Evolutionary conservation across 176 grass and related monocot genomes (phyloP), one percentile per base, ranked within the genome.

Genomic region (Triticum timopheevii): DNA sequence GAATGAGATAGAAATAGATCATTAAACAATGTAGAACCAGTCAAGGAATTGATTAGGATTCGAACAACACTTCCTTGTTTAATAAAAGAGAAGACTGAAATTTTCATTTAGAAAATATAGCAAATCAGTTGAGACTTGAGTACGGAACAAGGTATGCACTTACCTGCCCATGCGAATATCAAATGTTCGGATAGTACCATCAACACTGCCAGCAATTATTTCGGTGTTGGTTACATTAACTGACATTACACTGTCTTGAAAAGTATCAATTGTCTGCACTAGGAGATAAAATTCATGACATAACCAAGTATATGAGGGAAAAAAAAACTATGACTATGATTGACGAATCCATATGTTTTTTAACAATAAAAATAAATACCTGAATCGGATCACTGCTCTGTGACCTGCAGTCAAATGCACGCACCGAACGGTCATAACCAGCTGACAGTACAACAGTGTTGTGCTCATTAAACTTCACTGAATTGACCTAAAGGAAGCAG

Each of bases 211-310:
- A 79, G 96, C 96, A 73, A 98, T 96, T 82, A 98, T 98, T 90
- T 98, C 93, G 36, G 93, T 94, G 79, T 91, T 91, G 62, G 93
- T 98, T 65, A 98, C 33, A 84, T 80, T 82, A 69, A 96, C 90
- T 83, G 96, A 96, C 96, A 96, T 98, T 54, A 98, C 92, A 52
- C 96, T 98, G 65, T 98, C 96, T 93, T 98, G 93, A 86, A 98
- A 98, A 74, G 93, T 92, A 90, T 94, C 79, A 12, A 98, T 96
- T 47, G 94, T 96, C 96, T 98, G 86, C 64, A 85, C 5, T 24
- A 90, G 24, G 45, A 73, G 52, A 90, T 69, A 65, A 49, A 17
- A 76, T 65, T 87, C 38, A 54, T 39, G 13, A 24, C 38, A 84
- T 61, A 25, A 87, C 27, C 13, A 39, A 70, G 49, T 47, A 31